Percentiles rank a stretch among this genome's conserved stretches.
phyloP scores from a whole-genome alignment of 768 basidiomycete genomes.

The Hygrophorus russula region DNA sequence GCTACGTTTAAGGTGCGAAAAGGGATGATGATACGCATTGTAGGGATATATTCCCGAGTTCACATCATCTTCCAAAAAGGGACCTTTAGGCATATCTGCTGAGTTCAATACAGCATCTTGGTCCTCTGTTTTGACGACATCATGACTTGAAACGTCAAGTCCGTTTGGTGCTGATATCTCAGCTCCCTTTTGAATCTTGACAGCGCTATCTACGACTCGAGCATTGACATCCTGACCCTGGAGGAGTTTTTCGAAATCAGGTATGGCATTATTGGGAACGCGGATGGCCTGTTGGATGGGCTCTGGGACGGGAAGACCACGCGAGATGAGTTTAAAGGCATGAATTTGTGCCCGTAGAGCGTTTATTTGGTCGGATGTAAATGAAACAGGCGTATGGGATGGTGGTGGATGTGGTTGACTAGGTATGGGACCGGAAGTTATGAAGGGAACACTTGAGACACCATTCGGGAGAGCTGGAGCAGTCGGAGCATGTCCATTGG shows the following conservation, averaged over 20 bases:
- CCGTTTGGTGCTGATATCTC: background rate
- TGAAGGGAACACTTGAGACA: conserved; percentile 25
- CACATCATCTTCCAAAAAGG: conserved; percentile 69
- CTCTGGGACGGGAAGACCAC: conserved; percentile 59
- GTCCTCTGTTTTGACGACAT: conserved; percentile 47
- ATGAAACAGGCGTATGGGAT: conserved; percentile 68
- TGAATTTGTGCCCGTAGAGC: conserved; percentile 75
- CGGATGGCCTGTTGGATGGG: conserved; percentile 60
- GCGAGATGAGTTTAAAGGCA: conserved; percentile 64
- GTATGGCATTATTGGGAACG: conserved; percentile 46
- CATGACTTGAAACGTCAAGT: conserved; percentile 12
- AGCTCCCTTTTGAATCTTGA: conserved; percentile 56
- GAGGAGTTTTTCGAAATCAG: conserved; percentile 55
- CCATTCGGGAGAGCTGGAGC: conserved; percentile 27
- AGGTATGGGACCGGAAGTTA: conserved; percentile 39
- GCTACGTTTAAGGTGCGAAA: conserved; percentile 64
- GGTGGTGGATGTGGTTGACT: conserved; percentile 35
- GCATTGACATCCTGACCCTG: conserved; percentile 48
- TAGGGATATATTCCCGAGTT: conserved; percentile 83
- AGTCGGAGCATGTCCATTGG: conserved; percentile 37
- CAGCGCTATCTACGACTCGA: conserved; percentile 62
- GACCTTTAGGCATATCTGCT: conserved; percentile 58
- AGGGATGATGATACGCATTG: conserved; percentile 81
- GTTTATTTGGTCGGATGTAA: conserved; percentile 64
- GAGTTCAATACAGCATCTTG: conserved; percentile 33